These are phyloP conservation scores for Claviceps digitariae DNA, from an alignment of 2,329 filamentous ascomycete species.

Conservation along the genomic window DNA sequence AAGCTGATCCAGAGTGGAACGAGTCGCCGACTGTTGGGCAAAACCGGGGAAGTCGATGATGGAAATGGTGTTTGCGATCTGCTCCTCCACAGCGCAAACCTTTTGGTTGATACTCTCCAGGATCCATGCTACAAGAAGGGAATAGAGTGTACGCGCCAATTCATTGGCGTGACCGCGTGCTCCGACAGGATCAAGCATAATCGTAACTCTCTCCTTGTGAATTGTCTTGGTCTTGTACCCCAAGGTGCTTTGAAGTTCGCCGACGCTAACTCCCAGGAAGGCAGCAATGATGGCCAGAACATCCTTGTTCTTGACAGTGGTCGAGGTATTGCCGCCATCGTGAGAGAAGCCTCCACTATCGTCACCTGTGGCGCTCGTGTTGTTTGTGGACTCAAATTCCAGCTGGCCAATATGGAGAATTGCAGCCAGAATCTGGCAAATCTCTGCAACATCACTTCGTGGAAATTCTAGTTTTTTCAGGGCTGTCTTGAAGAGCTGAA, in stretches of 20 bases:
- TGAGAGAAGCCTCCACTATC: conserved; percentile 95
- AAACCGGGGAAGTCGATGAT: conserved; percentile 97
- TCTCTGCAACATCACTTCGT: conserved; percentile 84
- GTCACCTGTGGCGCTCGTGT: conserved; percentile 66
- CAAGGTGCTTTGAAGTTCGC: conserved; percentile 74
- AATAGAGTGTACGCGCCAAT: conserved; percentile 83
- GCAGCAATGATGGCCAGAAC: conserved; percentile 74
- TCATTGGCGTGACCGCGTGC: conserved; percentile 89
- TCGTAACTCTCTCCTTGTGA: conserved; percentile 90
- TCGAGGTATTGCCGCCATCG: conserved; percentile 77
- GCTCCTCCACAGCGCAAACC: conserved; percentile 74
- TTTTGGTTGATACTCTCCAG: conserved; percentile 87
- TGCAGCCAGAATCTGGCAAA: conserved; percentile 84
- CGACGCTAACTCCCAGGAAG: conserved; percentile 76
- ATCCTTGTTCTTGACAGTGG: conserved; percentile 87
- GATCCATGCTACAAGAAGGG: conserved; percentile 82
- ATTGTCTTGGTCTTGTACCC: conserved; percentile 97
- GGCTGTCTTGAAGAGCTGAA: conserved; percentile 95
- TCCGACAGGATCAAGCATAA: conserved; percentile 89
- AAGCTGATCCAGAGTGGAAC: conserved; percentile 79
- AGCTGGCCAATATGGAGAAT: conserved; percentile 97
- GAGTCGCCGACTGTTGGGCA: conserved; percentile 67
- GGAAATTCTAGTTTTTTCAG: conserved; percentile 90
- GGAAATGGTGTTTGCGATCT: conserved; percentile 85
- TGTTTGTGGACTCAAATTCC: conserved; percentile 73